phyloP scores from a whole-genome alignment of 805 yeast genomes.

The Metschnikowia kunwiensis region DNA sequence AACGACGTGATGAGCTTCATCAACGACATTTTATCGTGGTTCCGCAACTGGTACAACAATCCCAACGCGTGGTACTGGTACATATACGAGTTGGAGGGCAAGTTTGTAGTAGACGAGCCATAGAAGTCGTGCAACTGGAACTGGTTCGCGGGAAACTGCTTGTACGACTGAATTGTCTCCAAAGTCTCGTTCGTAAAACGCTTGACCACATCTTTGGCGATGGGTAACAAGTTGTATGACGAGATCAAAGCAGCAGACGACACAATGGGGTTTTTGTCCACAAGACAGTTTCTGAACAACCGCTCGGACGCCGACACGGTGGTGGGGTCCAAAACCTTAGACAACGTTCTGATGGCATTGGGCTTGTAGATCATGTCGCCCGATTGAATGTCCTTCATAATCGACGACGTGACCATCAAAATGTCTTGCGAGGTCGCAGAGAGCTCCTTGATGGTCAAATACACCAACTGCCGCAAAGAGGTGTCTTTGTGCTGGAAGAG shows the following conservation, averaged over 20 bases:
- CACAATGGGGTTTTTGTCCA: conserved; percentile 81
- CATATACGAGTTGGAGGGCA: conserved; percentile 71
- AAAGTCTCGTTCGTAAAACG: conserved; percentile 93
- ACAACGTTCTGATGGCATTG: conserved; percentile 88
- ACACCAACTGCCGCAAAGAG: conserved; percentile 86
- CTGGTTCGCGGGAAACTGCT: conserved; percentile 48
- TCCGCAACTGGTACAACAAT: conserved; percentile 78
- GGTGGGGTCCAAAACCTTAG: conserved; percentile 83
- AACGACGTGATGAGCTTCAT: conserved; percentile 85
- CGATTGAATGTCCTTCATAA: conserved; percentile 95
- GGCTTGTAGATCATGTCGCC: conserved; percentile 86
- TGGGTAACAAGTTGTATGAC: conserved; percentile 84
- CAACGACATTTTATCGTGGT: conserved; percentile 91
- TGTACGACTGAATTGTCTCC: conserved; percentile 74
- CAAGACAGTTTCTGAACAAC: conserved; percentile 86
- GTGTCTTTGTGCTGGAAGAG: conserved; percentile 90
- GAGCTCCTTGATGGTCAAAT: conserved; percentile 89
- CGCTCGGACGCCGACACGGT: conserved; percentile 94
- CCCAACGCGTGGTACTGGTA: conserved; percentile 97
- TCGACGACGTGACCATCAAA: conserved; percentile 95
- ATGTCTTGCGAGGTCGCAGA: conserved; percentile 83
- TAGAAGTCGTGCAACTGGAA: conserved; percentile 55
- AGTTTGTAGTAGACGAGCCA: conserved; percentile 46
- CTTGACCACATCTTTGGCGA: conserved; percentile 87
- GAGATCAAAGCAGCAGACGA: conserved; percentile 93